Percentiles rank a stretch among this genome's conserved stretches.
These are phyloP conservation scores for Monascus ruber DNA, from an alignment of 2,329 filamentous ascomycete genomes.

Conservation along the genomic window DNA sequence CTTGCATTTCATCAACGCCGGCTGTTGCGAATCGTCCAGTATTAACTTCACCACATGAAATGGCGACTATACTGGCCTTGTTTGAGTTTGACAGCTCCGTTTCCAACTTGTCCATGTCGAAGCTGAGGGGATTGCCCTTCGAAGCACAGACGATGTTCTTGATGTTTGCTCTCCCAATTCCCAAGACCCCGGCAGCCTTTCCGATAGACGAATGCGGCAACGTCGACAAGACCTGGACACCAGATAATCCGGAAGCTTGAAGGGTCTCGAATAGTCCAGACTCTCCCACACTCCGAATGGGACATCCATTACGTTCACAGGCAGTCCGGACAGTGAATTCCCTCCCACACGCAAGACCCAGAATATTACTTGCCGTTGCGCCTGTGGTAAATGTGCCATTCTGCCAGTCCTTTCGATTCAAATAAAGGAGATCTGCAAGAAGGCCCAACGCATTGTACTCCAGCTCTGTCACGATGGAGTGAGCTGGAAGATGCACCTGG, in stretches of 20 bases:
- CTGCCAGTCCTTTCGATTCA: slow-evolving; percentile 49
- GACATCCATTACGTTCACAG: slow-evolving; percentile 21
- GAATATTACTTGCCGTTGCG: slow-evolving; percentile 52
- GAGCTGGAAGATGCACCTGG: slow-evolving; percentile 64
- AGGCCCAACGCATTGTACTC: slow-evolving; percentile 63
- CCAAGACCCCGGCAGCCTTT: slow-evolving; percentile 74
- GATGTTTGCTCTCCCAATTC: slow-evolving; percentile 60
- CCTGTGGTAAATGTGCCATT: slow-evolving; percentile 75
- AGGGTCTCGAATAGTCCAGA: slow-evolving; percentile 60
- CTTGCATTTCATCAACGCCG: slow-evolving; percentile 45
- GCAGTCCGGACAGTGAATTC: slow-evolving; percentile 43
- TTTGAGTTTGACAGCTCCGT: slow-evolving; percentile 41
- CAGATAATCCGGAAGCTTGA: slow-evolving; percentile 48
- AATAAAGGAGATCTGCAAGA: slow-evolving; percentile 53
- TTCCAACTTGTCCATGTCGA: slow-evolving; percentile 59
- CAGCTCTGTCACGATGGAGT: slow-evolving; percentile 64
- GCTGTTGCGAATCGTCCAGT: slow-evolving; percentile 66
- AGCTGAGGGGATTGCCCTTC: slow-evolving; percentile 48
- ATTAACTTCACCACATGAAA: slow-evolving; percentile 87
- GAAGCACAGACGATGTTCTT: slow-evolving; percentile 40
- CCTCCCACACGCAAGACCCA: slow-evolving; percentile 58
- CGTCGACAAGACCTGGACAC: slow-evolving; percentile 68
- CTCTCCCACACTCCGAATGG: slow-evolving; percentile 48
- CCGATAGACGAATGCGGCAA: slow-evolving; percentile 71
- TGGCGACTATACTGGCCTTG: slow-evolving; percentile 60